Percentiles rank a stretch among this genome's conserved stretches.
These are phyloP conservation scores for Aspergillus hiratsukae DNA, from an alignment of 2,329 filamentous ascomycete genomes.

Conservation along the genomic window DNA sequence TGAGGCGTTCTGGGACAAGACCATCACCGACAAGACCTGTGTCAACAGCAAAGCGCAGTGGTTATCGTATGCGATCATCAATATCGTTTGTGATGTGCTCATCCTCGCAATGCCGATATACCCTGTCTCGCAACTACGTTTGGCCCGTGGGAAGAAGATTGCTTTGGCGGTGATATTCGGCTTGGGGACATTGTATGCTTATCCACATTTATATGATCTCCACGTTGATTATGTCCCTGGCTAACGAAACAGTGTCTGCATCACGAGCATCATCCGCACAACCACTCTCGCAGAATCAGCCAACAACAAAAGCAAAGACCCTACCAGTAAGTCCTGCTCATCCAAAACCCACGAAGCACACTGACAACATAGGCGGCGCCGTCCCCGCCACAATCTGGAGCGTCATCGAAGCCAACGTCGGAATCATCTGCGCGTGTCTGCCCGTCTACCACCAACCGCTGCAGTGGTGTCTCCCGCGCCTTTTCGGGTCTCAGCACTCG, in stretches of 20 bases:
- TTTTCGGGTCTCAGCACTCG: slow-evolving; percentile 6
- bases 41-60: slow-evolving; percentile 16
- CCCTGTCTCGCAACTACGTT: slow-evolving; percentile 16
- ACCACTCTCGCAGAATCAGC: slow-evolving; percentile 6
- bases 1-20: slow-evolving; percentile 18
- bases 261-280: slow-evolving; percentile 4
- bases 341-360: slow-evolving; percentile 1
- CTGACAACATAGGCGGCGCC: slow-evolving; percentile 20
- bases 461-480: slow-evolving; percentile 13
- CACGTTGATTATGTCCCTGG: background rate
- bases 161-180: slow-evolving; percentile 17
- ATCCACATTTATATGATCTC: background rate
- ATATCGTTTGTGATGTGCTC: slow-evolving; percentile 20
- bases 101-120: slow-evolving; percentile 21
- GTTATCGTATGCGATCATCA: slow-evolving; percentile 20
- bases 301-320: slow-evolving; percentile 2
- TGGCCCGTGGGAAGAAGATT: slow-evolving; percentile 15
- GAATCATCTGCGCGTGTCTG: slow-evolving; percentile 28
- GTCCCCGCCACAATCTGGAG: slow-evolving; percentile 35
- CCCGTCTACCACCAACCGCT: slow-evolving; percentile 34
- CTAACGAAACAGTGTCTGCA: slow-evolving; percentile 3
- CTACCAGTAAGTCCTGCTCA: background rate
- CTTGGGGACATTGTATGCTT: slow-evolving; percentile 20
- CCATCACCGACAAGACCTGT: slow-evolving; percentile 16
- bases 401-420: slow-evolving; percentile 29